These are phyloP conservation scores for Termitomyces sp. DNA, from an alignment of 768 basidiomycete species.

Conservation along the genomic window DNA sequence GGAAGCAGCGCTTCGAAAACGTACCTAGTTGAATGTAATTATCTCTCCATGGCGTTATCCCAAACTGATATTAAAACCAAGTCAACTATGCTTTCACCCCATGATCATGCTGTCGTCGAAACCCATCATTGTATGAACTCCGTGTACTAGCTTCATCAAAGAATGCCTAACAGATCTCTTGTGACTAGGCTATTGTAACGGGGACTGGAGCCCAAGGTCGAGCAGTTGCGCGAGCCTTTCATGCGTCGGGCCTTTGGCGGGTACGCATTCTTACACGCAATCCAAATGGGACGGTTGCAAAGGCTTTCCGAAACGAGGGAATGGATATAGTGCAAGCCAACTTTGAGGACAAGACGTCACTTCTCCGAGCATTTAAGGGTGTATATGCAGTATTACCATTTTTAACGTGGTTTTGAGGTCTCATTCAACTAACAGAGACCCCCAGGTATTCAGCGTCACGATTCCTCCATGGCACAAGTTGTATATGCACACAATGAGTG, in stretches of 20 bases:
- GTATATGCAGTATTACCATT: constrained; percentile 7
- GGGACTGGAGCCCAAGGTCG: constrained; percentile 16
- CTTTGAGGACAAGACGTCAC: constrained; percentile 12
- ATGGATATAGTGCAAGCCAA: constrained; percentile 13
- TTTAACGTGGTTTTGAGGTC: neutral
- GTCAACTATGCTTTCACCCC: neutral
- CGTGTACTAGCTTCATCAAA: neutral
- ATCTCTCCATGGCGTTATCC: neutral
- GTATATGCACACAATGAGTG: constrained; percentile 11
- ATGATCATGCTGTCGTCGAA: neutral
- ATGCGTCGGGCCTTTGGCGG: constrained; percentile 15
- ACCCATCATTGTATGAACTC: constrained; percentile 8
- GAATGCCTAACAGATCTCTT: neutral
- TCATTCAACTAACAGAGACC: neutral
- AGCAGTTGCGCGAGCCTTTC: constrained; percentile 12
- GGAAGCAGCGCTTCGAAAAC: neutral
- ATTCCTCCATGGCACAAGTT: constrained; percentile 16
- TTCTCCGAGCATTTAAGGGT: constrained; percentile 11
- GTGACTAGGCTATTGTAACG: constrained; percentile 12
- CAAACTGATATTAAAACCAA: neutral
- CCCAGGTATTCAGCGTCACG: constrained; percentile 15
- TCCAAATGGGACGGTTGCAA: constrained; percentile 5
- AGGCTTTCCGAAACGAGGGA: constrained; percentile 4
- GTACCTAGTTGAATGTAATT: neutral
- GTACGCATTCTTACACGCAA: constrained; percentile 17